phyloP scores from a whole-genome alignment of 2,329 filamentous ascomycete genomes.

The Monilinia laxa region DNA sequence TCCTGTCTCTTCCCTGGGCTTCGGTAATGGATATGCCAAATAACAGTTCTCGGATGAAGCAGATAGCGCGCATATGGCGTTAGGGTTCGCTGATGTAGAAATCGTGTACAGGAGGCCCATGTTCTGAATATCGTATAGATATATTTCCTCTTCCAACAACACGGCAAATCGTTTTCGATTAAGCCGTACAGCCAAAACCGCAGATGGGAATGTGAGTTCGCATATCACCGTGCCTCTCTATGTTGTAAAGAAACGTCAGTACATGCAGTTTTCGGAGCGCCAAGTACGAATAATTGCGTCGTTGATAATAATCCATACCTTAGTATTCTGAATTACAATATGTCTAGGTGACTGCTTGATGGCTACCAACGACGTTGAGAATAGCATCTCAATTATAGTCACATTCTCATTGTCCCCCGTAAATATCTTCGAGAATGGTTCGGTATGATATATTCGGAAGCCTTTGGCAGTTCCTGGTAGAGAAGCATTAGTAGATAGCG shows the following conservation, averaged over 20 bases:
- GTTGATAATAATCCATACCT: slow-evolving; percentile 54
- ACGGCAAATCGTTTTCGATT: slow-evolving; percentile 94
- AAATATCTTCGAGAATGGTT: slow-evolving; percentile 93
- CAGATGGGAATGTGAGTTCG: slow-evolving; percentile 97
- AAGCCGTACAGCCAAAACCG: slow-evolving; percentile 86
- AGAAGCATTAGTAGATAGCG: slow-evolving; percentile 14
- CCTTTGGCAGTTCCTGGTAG: slow-evolving; percentile 80
- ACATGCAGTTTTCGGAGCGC: not conserved
- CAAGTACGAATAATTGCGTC: not conserved
- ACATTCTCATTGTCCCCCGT: slow-evolving; percentile 94
- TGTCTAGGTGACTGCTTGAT: slow-evolving; percentile 88
- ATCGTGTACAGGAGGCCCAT: slow-evolving; percentile 95
- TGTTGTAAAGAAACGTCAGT: slow-evolving; percentile 22
- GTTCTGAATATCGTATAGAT: slow-evolving; percentile 97
- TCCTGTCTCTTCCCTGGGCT: slow-evolving; percentile 60
- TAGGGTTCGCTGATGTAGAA: slow-evolving; percentile 88
- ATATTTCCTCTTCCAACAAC: slow-evolving; percentile 92
- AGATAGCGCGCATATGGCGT: slow-evolving; percentile 86
- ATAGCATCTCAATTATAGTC: slow-evolving; percentile 96
- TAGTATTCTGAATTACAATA: slow-evolving; percentile 95
- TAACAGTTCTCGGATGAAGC: slow-evolving; percentile 95
- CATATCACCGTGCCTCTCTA: slow-evolving; percentile 78
- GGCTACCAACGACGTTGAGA: slow-evolving; percentile 94
- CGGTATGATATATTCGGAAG: slow-evolving; percentile 94
- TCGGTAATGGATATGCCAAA: slow-evolving; percentile 87